Evolutionary conservation across 495 filamentous ascomycete genomes (phyloP).

Genomic region (Tuber umbilicatum): DNA sequence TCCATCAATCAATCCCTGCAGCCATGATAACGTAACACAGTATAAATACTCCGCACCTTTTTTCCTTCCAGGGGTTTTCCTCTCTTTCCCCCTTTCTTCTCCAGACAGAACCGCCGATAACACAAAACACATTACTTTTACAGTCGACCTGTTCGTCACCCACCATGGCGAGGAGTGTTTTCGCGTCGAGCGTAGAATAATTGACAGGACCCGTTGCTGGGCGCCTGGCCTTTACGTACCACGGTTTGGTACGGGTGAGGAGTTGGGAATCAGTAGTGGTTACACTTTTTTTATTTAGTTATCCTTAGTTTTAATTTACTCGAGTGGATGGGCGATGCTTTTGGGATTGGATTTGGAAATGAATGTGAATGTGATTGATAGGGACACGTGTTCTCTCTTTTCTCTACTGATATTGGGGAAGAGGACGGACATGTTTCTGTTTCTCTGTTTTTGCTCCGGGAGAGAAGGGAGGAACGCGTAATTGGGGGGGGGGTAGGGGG

Average conservation of each 20-base stretch:
- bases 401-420: too few relatives aligned
- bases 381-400: background rate
- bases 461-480: background rate
- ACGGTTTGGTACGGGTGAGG: constrained; percentile 26
- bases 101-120: background rate
- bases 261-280: constrained; percentile 41
- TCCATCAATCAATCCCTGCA: background rate
- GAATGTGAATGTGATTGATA: background rate
- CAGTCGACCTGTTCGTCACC: background rate
- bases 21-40: too few relatives aligned
- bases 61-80: too few relatives aligned
- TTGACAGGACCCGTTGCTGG: constrained; percentile 33
- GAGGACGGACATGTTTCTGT: too few relatives aligned
- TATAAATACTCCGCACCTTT: background rate
- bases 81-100: background rate
- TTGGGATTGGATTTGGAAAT: background rate
- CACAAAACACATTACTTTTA: background rate
- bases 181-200: constrained; percentile 39
- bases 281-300: constrained; percentile 26
- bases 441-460: too few relatives aligned
- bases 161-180: constrained; percentile 24
- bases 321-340: too few relatives aligned
- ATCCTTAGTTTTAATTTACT: background rate
- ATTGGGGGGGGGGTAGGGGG: background rate
- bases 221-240: constrained; percentile 39